Evolutionary conservation across 495 filamentous ascomycete species (phyloP).

Genomic region (Friedmanniomyces simplex): DNA sequence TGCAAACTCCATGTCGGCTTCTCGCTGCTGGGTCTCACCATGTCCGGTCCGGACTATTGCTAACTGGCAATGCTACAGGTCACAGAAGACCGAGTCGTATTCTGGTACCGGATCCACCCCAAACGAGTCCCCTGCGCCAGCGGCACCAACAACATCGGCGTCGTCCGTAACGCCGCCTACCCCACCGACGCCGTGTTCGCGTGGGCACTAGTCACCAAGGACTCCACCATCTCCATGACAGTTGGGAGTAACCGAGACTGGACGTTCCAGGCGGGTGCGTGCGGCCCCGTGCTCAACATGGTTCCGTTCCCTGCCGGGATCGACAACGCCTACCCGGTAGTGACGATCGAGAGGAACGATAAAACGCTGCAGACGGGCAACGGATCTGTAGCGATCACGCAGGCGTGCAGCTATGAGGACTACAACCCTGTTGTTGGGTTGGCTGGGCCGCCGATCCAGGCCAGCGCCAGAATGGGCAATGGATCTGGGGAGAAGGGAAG

Average conservation of each 20-base stretch:
- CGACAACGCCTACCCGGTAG: slow-evolving; percentile 7
- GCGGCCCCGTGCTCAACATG: slow-evolving; percentile 10
- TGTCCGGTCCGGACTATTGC: no score
- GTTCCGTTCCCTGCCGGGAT: slow-evolving; percentile 15
- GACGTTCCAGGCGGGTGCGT: slow-evolving; percentile 11
- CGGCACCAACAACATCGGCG: background rate
- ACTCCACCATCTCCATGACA: slow-evolving; percentile 11
- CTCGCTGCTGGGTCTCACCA: no score
- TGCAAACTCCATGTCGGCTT: no score
- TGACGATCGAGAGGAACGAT: slow-evolving; percentile 4
- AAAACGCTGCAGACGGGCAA: slow-evolving; percentile 1
- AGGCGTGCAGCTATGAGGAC: slow-evolving; percentile 6
- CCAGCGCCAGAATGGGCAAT: no score
- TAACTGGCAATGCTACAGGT: no score
- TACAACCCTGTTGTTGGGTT: slow-evolving; percentile 17
- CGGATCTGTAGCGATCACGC: slow-evolving; percentile 1
- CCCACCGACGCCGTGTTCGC: slow-evolving; percentile 23
- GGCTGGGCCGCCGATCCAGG: no score
- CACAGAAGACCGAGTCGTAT: no score
- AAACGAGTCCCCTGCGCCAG: no score
- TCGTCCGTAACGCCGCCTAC: slow-evolving; percentile 13
- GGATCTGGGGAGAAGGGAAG: no score
- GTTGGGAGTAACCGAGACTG: slow-evolving; percentile 16
- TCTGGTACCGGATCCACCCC: no score
- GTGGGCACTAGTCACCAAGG: slow-evolving; percentile 18